Evolutionary conservation across 2,329 filamentous ascomycete species (phyloP).

Genomic region (Penicillium expansum): DNA sequence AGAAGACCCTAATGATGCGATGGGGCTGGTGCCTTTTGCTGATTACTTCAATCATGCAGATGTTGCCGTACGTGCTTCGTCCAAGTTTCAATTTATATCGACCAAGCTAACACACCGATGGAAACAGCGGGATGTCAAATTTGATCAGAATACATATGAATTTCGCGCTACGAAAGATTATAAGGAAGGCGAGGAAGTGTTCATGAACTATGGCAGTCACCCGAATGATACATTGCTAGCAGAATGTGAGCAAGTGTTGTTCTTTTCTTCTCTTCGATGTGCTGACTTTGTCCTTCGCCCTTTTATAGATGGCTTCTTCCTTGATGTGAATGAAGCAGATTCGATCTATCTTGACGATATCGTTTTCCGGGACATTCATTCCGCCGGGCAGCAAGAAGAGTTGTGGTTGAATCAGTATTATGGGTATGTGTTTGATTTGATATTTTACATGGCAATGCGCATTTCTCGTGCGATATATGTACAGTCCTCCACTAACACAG

Average conservation of each 20-base stretch:
- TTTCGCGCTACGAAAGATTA: slow-evolving; percentile 37
- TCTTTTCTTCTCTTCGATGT: neutral
- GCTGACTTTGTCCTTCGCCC: neutral
- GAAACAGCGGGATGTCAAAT: slow-evolving; percentile 39
- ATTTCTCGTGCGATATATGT: neutral
- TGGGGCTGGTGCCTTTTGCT: slow-evolving; percentile 47
- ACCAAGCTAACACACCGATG: neutral
- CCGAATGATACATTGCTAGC: slow-evolving; percentile 44
- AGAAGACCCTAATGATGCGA: slow-evolving; percentile 44
- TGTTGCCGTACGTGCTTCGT: slow-evolving; percentile 34
- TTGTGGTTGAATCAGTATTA: slow-evolving; percentile 39
- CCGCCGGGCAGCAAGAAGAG: slow-evolving; percentile 30
- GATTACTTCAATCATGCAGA: slow-evolving; percentile 50
- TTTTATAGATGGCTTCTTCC: slow-evolving; percentile 42
- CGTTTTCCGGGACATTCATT: slow-evolving; percentile 34
- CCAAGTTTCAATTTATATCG: neutral
- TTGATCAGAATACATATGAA: slow-evolving; percentile 36
- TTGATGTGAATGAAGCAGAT: slow-evolving; percentile 42
- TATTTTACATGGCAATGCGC: slow-evolving; percentile 5
- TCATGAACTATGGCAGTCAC: slow-evolving; percentile 46
- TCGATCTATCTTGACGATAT: slow-evolving; percentile 44
- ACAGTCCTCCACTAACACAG: slow-evolving; percentile 4
- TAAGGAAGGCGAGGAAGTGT: slow-evolving; percentile 43
- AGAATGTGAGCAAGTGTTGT: slow-evolving; percentile 38
- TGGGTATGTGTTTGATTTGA: slow-evolving; percentile 30